Conservation (phyloP, 768 basidiomycete species). For the Antrodiella citrinella region DNA sequence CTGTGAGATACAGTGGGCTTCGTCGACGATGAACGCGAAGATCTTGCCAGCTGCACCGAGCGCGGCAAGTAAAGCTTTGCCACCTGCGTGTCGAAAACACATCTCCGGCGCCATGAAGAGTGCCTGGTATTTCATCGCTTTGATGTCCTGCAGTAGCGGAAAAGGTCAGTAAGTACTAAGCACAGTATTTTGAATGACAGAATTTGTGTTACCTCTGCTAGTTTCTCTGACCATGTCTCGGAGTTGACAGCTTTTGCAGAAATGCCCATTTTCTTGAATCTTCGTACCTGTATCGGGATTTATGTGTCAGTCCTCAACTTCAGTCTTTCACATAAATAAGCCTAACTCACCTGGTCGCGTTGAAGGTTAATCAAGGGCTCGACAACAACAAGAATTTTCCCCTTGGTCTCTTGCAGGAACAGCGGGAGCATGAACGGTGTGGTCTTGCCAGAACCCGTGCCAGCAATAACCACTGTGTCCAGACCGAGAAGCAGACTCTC, state of each 20-base stretch:
- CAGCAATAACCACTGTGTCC: conserved; percentile 10
- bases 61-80: conserved; percentile 6
- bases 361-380: conserved; percentile 18
- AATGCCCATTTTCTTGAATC: conserved; percentile 24
- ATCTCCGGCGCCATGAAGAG: conserved; percentile 20
- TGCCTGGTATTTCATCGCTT: conserved; percentile 8
- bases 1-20: conserved; percentile 30
- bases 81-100: conserved; percentile 11
- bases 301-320: not conserved
- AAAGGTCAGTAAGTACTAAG: not conserved
- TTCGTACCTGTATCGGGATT: conserved; percentile 6
- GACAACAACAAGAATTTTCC: conserved; percentile 11
- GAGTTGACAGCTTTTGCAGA: conserved; percentile 28
- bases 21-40: conserved; percentile 25
- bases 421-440: conserved; percentile 17
- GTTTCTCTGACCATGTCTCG: conserved; percentile 22
- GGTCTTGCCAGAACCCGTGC: conserved; percentile 17
- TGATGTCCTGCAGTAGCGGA: conserved; percentile 7
- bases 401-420: conserved; percentile 5
- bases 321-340: not conserved
- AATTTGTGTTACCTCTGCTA: conserved; percentile 22
- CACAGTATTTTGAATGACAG: not conserved
- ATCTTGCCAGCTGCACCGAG: conserved; percentile 15
- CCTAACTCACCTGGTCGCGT: conserved; percentile 14
- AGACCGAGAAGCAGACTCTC: conserved; percentile 17